These are phyloP conservation scores for Haplosporangium gracile DNA, from an alignment of 192 early-diverging fungal species.

Conservation along the genomic window DNA sequence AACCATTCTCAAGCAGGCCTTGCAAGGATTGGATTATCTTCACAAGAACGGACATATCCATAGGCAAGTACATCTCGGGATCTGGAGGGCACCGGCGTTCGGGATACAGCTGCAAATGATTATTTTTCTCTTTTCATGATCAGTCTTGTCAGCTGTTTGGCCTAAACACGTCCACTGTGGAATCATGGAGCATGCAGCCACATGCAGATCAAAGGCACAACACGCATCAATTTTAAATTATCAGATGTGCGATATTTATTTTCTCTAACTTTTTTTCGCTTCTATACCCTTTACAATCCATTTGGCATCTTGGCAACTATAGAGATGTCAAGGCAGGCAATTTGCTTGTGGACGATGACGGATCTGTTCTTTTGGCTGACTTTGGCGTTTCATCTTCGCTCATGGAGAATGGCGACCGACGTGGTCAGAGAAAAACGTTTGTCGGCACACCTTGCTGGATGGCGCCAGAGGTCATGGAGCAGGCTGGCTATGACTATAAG, in stretches of 20 bases:
- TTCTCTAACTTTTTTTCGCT: neutral
- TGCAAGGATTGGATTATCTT: slow-evolving; percentile 75
- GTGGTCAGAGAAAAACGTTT: slow-evolving; percentile 75
- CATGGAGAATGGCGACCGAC: slow-evolving; percentile 73
- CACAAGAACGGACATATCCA: slow-evolving; percentile 79
- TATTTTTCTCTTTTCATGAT: neutral
- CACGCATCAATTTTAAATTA: neutral
- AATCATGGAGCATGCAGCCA: neutral
- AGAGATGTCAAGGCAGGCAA: slow-evolving; percentile 83
- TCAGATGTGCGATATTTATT: neutral
- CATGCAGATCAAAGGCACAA: neutral
- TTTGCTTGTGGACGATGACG: slow-evolving; percentile 77
- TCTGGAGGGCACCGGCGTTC: neutral
- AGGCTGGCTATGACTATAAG: slow-evolving; percentile 89
- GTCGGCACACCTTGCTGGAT: slow-evolving; percentile 81
- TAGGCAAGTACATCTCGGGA: slow-evolving; percentile 34
- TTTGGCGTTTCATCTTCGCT: slow-evolving; percentile 80
- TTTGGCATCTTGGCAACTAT: neutral
- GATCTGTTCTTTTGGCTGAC: slow-evolving; percentile 72
- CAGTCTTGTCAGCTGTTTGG: neutral
- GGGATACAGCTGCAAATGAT: neutral
- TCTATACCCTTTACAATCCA: neutral
- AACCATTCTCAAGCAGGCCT: slow-evolving; percentile 83
- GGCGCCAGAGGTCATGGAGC: slow-evolving; percentile 92
- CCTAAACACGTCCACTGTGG: neutral